Percentiles rank a stretch among this genome's conserved stretches.
These are phyloP conservation scores for Pezicula radicicola DNA, from an alignment of 2,329 filamentous ascomycete species.

Conservation along the genomic window DNA sequence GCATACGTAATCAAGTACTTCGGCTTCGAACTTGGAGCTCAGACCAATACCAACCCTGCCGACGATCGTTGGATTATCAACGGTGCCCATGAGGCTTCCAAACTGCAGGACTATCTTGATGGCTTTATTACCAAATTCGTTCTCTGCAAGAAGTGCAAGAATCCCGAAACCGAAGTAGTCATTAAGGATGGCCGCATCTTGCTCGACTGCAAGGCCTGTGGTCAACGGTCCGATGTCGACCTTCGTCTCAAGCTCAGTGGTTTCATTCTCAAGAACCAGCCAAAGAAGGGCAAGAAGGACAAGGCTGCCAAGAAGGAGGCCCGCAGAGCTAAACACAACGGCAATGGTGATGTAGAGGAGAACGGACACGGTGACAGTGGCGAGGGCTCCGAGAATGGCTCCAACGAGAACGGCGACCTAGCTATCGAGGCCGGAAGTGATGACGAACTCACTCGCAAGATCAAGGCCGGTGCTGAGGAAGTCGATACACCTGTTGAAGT, in stretches of 20 bases:
- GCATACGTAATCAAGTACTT: slow-evolving; percentile 99
- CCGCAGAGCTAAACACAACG: slow-evolving; percentile 75
- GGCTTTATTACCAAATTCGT: slow-evolving; percentile 99
- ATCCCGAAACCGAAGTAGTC: slow-evolving; percentile 93
- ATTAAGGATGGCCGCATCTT: slow-evolving; percentile 92
- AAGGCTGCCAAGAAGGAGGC: slow-evolving; percentile 90
- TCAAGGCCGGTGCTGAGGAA: slow-evolving; percentile 65
- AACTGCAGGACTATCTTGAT: slow-evolving; percentile 97
- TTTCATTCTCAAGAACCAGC: slow-evolving; percentile 95
- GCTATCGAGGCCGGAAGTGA: slow-evolving; percentile 75
- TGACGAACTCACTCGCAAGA: slow-evolving; percentile 82
- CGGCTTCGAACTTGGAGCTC: slow-evolving; percentile 95
- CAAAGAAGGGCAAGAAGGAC: slow-evolving; percentile 94
- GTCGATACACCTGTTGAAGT: slow-evolving; percentile 66
- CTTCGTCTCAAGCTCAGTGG: slow-evolving; percentile 92
- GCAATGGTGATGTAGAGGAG: slow-evolving; percentile 46
- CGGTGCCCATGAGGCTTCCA: slow-evolving; percentile 89
- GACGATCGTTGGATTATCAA: slow-evolving; percentile 99
- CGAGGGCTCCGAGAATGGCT: slow-evolving; percentile 59
- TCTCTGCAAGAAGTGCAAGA: slow-evolving; percentile 99
- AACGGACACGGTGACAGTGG: slow-evolving; percentile 57
- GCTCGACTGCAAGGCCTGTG: slow-evolving; percentile 98
- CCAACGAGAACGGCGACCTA: slow-evolving; percentile 46
- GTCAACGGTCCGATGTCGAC: slow-evolving; percentile 88
- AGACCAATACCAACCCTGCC: slow-evolving; percentile 95